Base-by-base conservation (phyloP, 2,329 filamentous ascomycete genomes). In the Fusarium brevicatenulatum region DNA sequence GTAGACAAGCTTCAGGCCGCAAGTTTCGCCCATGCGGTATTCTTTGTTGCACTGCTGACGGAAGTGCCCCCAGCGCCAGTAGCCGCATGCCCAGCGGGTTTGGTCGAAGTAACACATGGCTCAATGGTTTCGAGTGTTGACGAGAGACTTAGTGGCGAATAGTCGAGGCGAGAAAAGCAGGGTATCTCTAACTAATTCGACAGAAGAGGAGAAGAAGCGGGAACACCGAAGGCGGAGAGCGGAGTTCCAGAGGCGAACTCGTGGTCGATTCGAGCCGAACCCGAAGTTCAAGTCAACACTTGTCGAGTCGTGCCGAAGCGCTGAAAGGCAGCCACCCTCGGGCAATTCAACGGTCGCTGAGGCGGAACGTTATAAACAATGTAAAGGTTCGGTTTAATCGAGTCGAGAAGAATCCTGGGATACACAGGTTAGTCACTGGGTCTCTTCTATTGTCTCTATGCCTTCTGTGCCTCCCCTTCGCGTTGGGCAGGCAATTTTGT, bases 31-130 rank as follows among this genome's bases (percentile, higher is more conserved):
- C 75, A 93, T 97, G 74, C 95, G 93, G 85, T 97, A 97, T 82
- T 98, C 95, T 83, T 94, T 95, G 83, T 93, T 92, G 88, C 95
- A 98, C 81, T 97, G 95, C 83, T 95, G 90, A 75, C 93, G 91
- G 86, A 98, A 98, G 85, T 92, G 92, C 75, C 94, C 93, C 95
- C 95, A 98, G 83, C 95, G 94, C 92, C 93, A 97, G 88, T 94
- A 95, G 79, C 93, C 93, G 85, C 95, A 98, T 65, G 83, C 83
- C 89, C 93, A 97, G 77, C 90, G 89, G 82, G 92, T 94, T 84
- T 95, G 93, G 79, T 98, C 95, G 87, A 95, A 98, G 87, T 96
- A 98, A 86, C 95, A 98, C 95, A 98, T 97, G 77, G 80, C 87
- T 64, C 62, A 60, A 62, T 65, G 43, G 36, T 49, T 61, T 75